Conservation (phyloP, 2,329 filamentous ascomycete genomes). For the Calonectria hawksworthii region DNA sequence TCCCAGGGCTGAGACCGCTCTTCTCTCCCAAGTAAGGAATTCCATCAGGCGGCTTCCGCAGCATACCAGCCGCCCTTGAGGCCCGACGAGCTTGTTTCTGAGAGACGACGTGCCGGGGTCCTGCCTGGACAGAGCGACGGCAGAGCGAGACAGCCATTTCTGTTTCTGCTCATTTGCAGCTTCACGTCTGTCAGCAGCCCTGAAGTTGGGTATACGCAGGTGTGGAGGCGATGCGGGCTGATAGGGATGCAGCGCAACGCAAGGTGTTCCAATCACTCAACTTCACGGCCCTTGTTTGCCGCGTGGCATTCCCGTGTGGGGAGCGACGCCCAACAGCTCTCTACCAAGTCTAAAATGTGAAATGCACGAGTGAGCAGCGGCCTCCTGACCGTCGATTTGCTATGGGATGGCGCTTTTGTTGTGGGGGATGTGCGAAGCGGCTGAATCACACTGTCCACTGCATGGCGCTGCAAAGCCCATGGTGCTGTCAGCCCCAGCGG, state of each 20-base stretch:
- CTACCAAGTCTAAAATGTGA: neutral
- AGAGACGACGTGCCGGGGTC: neutral
- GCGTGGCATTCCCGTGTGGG: constrained; percentile 17
- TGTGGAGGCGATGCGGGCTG: neutral
- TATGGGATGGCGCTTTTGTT: neutral
- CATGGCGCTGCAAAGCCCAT: neutral
- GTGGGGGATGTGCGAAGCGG: neutral
- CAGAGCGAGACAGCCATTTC: constrained; percentile 5
- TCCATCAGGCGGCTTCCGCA: neutral
- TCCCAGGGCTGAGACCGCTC: neutral
- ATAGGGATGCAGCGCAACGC: neutral
- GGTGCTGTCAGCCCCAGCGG: neutral
- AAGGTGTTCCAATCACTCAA: neutral
- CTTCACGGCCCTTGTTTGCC: neutral
- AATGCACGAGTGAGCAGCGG: neutral
- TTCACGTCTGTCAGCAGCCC: neutral
- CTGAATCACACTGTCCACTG: neutral
- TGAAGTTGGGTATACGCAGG: neutral
- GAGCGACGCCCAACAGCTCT: constrained; percentile 6
- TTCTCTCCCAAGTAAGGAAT: neutral
- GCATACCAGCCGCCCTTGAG: neutral
- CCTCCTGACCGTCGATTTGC: neutral
- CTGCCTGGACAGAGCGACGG: neutral
- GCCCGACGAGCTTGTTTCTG: neutral
- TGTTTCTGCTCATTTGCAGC: constrained; percentile 8